Conservation (phyloP, 2,329 filamentous ascomycete species). For the Paradendryphiella salina region DNA sequence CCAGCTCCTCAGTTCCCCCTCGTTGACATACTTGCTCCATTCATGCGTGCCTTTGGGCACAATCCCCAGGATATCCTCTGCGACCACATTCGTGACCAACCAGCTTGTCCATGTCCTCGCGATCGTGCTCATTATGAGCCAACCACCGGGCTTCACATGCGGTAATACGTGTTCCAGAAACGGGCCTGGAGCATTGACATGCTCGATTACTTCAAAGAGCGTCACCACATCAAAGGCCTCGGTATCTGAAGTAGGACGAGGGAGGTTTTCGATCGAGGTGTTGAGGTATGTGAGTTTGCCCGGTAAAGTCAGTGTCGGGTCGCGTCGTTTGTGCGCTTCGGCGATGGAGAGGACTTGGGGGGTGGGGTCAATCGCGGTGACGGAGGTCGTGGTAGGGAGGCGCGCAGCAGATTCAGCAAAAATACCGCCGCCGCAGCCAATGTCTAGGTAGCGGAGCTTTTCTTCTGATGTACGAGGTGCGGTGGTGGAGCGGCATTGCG, state of each 20-base stretch:
- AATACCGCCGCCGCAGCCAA: constrained; percentile 95
- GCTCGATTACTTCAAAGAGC: constrained; percentile 93
- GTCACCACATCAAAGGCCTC: constrained; percentile 76
- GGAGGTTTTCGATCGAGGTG: constrained; percentile 73
- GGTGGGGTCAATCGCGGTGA: constrained; percentile 79
- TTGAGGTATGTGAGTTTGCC: constrained; percentile 70
- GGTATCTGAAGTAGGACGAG: constrained; percentile 29
- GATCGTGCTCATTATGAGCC: constrained; percentile 91
- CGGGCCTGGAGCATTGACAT: constrained; percentile 73
- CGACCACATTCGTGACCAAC: constrained; percentile 88
- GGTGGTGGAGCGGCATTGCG: constrained; percentile 61
- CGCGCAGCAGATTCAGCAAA: constrained; percentile 87
- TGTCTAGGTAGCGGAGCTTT: constrained; percentile 75
- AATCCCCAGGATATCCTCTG: constrained; percentile 83
- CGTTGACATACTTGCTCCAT: constrained; percentile 95
- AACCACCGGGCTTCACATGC: constrained; percentile 86
- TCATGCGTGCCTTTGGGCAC: constrained; percentile 94
- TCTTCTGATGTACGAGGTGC: constrained; percentile 39
- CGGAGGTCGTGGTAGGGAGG: constrained; percentile 62
- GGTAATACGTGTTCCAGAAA: constrained; percentile 73
- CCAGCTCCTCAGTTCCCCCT: constrained; percentile 67
- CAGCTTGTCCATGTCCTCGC: constrained; percentile 86
- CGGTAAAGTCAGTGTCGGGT: constrained; percentile 66
- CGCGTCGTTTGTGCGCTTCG: constrained; percentile 70
- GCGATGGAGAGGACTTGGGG: constrained; percentile 75